phyloP scores from a whole-genome alignment of 2,329 filamentous ascomycete genomes.

The Trichoderma breve region DNA sequence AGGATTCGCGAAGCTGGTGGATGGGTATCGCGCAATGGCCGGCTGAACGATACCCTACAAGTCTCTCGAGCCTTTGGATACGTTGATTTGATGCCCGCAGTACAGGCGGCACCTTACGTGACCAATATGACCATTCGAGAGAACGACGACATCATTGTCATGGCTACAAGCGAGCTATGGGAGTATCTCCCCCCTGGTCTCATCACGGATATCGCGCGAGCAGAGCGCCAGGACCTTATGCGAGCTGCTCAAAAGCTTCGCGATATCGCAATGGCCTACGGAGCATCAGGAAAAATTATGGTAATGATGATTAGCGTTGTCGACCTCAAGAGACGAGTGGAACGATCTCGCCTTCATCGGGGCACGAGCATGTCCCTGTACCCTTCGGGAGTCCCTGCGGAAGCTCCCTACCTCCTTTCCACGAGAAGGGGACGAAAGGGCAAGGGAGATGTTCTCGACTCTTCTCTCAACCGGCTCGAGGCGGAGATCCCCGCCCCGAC shows the following conservation, averaged over 20 bases:
- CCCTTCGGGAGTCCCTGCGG: conserved; percentile 70
- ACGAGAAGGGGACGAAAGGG: conserved; percentile 63
- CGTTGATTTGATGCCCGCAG: conserved; percentile 84
- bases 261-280: conserved; percentile 93
- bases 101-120: conserved; percentile 87
- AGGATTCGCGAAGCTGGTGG: conserved; percentile 93
- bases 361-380: conserved; percentile 85
- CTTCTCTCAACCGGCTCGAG: conserved; percentile 80
- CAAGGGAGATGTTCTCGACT: conserved; percentile 71
- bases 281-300: conserved; percentile 93
- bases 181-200: conserved; percentile 88
- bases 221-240: conserved; percentile 88
- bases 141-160: conserved; percentile 87
- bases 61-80: conserved; percentile 96
- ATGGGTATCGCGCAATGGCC: conserved; percentile 92
- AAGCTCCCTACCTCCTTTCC: conserved; percentile 58
- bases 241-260: conserved; percentile 89
- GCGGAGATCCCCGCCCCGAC: conserved; percentile 88
- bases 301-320: conserved; percentile 96
- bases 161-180: conserved; percentile 93
- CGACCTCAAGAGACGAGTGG: conserved; percentile 78
- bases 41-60: conserved; percentile 85
- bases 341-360: conserved; percentile 69
- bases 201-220: conserved; percentile 85
- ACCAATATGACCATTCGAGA: conserved; percentile 76